phyloP scores from a whole-genome alignment of 2,329 filamentous ascomycete genomes.

The Acrocalymma vagum region DNA sequence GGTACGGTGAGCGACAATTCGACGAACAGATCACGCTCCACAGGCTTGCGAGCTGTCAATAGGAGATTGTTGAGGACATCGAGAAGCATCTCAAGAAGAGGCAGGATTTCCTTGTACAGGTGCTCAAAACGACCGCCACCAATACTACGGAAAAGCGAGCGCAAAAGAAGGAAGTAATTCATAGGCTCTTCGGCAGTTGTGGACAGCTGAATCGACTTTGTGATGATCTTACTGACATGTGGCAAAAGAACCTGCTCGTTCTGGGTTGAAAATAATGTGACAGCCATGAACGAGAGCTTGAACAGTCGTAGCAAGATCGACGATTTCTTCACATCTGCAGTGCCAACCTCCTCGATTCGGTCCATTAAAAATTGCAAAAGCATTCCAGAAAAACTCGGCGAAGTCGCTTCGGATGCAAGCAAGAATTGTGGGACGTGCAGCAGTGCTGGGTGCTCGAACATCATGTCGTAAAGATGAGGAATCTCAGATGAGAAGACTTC shows the following conservation, averaged over 20 bases:
- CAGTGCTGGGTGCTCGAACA: constrained; percentile 93
- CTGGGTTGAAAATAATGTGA: constrained; percentile 91
- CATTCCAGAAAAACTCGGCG: constrained; percentile 98
- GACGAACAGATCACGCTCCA: constrained; percentile 94
- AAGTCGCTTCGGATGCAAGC: constrained; percentile 97
- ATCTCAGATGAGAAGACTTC: constrained; percentile 99
- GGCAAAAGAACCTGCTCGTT: constrained; percentile 96
- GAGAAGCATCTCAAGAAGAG: constrained; percentile 94
- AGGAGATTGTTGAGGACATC: constrained; percentile 97
- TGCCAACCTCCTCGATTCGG: constrained; percentile 92
- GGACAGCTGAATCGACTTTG: constrained; percentile 94
- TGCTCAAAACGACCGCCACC: constrained; percentile 97
- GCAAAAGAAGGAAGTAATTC: constrained; percentile 95
- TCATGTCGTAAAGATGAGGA: constrained; percentile 94
- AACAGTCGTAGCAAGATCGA: constrained; percentile 93
- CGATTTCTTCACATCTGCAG: constrained; percentile 88
- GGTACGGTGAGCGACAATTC: constrained; percentile 97
- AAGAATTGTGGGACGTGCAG: constrained; percentile 98
- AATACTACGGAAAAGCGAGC: constrained; percentile 94
- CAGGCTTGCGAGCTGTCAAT: constrained; percentile 86
- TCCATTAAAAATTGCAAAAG: constrained; percentile 97
- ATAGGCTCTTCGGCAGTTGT: constrained; percentile 96
- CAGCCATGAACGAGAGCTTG: constrained; percentile 99
- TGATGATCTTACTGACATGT: constrained; percentile 96
- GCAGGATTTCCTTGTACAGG: constrained; percentile 96